These are phyloP conservation scores for Ascochyta lentis DNA, from an alignment of 2,329 filamentous ascomycete species.

Conservation along the genomic window DNA sequence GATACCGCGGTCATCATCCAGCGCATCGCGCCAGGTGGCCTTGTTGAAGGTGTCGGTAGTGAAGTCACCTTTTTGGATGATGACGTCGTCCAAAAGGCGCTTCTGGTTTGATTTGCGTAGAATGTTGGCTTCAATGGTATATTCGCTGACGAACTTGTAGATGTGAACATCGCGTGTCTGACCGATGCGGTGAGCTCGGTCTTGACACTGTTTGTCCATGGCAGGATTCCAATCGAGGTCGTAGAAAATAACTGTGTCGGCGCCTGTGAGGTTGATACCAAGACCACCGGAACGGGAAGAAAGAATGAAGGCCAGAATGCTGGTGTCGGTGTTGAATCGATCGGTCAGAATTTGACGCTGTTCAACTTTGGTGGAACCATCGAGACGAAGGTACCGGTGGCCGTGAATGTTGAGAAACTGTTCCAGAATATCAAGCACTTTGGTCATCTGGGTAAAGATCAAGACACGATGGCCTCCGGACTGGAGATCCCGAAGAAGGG, in stretches of 20 bases:
- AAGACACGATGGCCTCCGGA: constrained; percentile 89
- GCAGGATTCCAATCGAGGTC: constrained; percentile 99
- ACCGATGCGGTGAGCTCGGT: constrained; percentile 94
- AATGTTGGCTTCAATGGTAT: constrained; percentile 96
- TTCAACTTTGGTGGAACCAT: constrained; percentile 96
- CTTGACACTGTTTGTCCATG: constrained; percentile 99
- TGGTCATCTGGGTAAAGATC: constrained; percentile 99
- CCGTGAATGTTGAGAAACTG: constrained; percentile 98
- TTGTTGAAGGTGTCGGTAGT: constrained; percentile 96
- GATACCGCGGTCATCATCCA: constrained; percentile 57
- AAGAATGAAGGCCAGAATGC: constrained; percentile 93
- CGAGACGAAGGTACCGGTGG: constrained; percentile 93
- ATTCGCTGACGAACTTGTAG: constrained; percentile 69
- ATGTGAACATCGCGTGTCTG: constrained; percentile 98
- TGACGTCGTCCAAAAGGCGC: constrained; percentile 95
- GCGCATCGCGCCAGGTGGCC: constrained; percentile 71
- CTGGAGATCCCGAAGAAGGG: constrained; percentile 84
- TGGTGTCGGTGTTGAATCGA: constrained; percentile 92
- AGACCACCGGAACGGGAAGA: constrained; percentile 93
- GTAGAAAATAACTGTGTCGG: constrained; percentile 98
- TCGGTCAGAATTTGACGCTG: constrained; percentile 94
- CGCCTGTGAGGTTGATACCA: constrained; percentile 95
- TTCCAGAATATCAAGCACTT: constrained; percentile 95
- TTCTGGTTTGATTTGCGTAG: constrained; percentile 96
- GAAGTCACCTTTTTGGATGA: constrained; percentile 97